Conservation (phyloP, 345 rosid genomes). For the Arabidopsis suecica region DNA sequence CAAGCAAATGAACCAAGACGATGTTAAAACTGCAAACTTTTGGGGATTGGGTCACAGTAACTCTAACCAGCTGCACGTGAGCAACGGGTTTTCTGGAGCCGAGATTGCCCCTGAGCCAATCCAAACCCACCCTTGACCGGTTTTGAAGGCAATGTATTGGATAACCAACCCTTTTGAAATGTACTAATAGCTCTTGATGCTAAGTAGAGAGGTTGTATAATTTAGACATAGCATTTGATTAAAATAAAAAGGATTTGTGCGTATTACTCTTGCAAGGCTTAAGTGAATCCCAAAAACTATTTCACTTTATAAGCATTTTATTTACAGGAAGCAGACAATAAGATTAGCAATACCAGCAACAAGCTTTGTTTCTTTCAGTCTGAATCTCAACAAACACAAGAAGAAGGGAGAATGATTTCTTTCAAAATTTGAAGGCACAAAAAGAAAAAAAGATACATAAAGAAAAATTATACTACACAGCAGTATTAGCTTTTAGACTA, state of each 20-base stretch:
- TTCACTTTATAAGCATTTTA: constrained; percentile 28
- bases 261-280: constrained; percentile 1
- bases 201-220: constrained; percentile 18
- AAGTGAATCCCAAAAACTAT: constrained; percentile 4
- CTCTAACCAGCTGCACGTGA: constrained; percentile 37
- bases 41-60: constrained; percentile 59
- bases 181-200: constrained; percentile 14
- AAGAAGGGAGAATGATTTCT: constrained; percentile 9
- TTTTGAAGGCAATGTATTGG: constrained; percentile 23
- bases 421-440: constrained; percentile 35
- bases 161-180: neutral
- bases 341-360: constrained; percentile 18
- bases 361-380: constrained; percentile 34
- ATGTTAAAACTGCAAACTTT: constrained; percentile 59
- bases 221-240: neutral
- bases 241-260: constrained; percentile 10
- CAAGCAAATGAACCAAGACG: constrained; percentile 75
- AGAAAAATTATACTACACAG: constrained; percentile 24
- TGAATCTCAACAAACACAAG: constrained; percentile 37
- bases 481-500: constrained; percentile 43
- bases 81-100: constrained; percentile 54
- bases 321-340: constrained; percentile 20
- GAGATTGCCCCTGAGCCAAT: constrained; percentile 70
- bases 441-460: neutral
- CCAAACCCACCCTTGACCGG: constrained; percentile 29